These are phyloP conservation scores for Kodamaea jinghongensis DNA, from an alignment of 805 yeast genomes.

Conservation along the genomic window DNA sequence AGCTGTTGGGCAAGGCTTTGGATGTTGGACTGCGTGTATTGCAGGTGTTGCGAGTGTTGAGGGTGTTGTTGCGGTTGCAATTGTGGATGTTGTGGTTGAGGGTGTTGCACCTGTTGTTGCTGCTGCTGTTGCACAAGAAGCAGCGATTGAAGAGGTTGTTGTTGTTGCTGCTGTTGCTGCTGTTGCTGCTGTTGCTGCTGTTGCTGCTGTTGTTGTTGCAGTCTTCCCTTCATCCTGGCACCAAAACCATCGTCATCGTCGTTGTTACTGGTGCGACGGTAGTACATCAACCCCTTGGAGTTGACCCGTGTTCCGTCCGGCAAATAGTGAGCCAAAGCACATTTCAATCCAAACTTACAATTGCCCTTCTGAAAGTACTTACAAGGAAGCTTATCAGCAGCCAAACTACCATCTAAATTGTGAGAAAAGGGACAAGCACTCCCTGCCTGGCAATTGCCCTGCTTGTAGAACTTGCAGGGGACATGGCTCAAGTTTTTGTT, in stretches of 20 bases:
- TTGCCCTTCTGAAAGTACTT: constrained; percentile 95
- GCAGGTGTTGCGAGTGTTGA: constrained; percentile 1
- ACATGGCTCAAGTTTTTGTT: constrained; percentile 77
- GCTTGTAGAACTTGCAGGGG: constrained; percentile 90
- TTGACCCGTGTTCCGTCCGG: constrained; percentile 88
- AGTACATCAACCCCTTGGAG: constrained; percentile 25
- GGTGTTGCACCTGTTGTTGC: not conserved
- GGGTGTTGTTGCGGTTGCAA: constrained; percentile 2
- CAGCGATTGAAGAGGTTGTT: constrained; percentile 4
- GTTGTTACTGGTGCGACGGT: constrained; percentile 3
- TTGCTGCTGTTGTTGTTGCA: not conserved
- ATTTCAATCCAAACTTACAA: constrained; percentile 90
- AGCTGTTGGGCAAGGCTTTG: no score
- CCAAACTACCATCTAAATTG: constrained; percentile 52
- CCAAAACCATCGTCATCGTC: not conserved
- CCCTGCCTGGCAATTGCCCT: constrained; percentile 96
- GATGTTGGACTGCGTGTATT: not conserved
- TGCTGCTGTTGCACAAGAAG: not conserved
- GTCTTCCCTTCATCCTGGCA: not conserved
- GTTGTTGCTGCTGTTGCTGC: constrained; percentile 1
- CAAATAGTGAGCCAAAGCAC: constrained; percentile 88
- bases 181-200: constrained; percentile 1
- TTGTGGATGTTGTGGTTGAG: not conserved
- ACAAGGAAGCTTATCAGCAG: constrained; percentile 65
- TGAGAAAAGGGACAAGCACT: constrained; percentile 89